Percentiles rank a stretch among this genome's conserved stretches.
Evolutionary conservation across 1,284 basidiomycete genomes (phyloP).

Genomic region (Xanthoconium separans): DNA sequence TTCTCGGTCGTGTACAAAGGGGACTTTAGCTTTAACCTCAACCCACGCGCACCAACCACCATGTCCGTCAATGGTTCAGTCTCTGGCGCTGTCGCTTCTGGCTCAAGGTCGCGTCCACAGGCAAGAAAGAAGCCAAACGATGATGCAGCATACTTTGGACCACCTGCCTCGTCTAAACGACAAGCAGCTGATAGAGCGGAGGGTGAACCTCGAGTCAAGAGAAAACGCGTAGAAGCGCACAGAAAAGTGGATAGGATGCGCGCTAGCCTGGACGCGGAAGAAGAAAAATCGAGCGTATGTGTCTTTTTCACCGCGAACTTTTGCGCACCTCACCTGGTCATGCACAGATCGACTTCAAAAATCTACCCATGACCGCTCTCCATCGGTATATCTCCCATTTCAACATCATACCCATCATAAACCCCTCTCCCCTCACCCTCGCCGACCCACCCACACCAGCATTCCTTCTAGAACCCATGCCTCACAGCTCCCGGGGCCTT

Average conservation of each 20-base stretch:
- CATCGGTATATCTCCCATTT: slow-evolving; percentile 69
- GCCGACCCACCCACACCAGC: slow-evolving; percentile 68
- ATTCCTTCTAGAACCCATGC: slow-evolving; percentile 49
- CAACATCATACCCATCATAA: slow-evolving; percentile 64
- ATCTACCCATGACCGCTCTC: slow-evolving; percentile 56
- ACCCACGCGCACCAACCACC: slow-evolving; percentile 3
- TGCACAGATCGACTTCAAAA: slow-evolving; percentile 67
- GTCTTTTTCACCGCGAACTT: background rate
- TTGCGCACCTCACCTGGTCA: slow-evolving; percentile 12
- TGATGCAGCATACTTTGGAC: slow-evolving; percentile 62
- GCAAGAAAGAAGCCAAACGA: slow-evolving; percentile 60
- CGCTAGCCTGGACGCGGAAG: slow-evolving; percentile 31
- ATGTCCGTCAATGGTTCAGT: slow-evolving; percentile 39
- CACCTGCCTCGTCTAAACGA: slow-evolving; percentile 50
- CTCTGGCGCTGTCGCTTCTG: slow-evolving; percentile 34
- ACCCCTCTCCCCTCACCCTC: slow-evolving; percentile 64
- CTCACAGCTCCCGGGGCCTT: slow-evolving; percentile 46
- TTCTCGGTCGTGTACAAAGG: background rate
- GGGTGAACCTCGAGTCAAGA: slow-evolving; percentile 65
- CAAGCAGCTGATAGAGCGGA: slow-evolving; percentile 60
- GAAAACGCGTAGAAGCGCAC: slow-evolving; percentile 58
- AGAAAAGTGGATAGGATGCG: slow-evolving; percentile 28
- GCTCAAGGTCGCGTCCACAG: slow-evolving; percentile 55
- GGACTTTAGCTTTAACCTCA: background rate
- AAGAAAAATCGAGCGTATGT: slow-evolving; percentile 41